Percentiles rank a stretch among this genome's conserved stretches.
These are phyloP conservation scores for Lippia alba DNA, from an alignment of 305 asterid species.

Conservation along the genomic window DNA sequence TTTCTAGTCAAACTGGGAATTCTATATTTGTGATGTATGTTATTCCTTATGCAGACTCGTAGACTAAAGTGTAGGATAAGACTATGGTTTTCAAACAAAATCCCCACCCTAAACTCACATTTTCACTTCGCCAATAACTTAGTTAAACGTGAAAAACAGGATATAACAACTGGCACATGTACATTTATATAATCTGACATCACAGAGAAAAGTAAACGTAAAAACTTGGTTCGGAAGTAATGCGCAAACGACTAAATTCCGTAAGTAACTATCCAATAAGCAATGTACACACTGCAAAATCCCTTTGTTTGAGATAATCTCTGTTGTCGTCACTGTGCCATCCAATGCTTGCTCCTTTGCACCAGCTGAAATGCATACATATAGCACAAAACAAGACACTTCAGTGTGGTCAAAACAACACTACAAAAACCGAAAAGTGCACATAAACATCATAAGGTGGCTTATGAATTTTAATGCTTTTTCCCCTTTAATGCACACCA, in stretches of 20 bases:
- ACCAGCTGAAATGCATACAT: slow-evolving; percentile 62
- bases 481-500: slow-evolving; percentile 2
- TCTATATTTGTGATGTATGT: background rate
- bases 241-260: background rate
- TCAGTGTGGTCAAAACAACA: background rate
- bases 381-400: slow-evolving; percentile 19
- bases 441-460: background rate
- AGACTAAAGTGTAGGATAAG: background rate
- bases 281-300: slow-evolving; percentile 63
- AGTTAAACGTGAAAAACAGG: background rate
- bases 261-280: slow-evolving; percentile 21
- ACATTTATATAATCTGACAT: background rate
- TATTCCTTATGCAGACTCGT: background rate
- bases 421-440: background rate
- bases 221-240: slow-evolving; percentile 21
- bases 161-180: background rate
- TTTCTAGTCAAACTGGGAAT: background rate
- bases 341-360: slow-evolving; percentile 90
- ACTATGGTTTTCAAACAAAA: background rate
- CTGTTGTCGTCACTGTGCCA: slow-evolving; percentile 97
- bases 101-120: background rate
- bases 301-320: slow-evolving; percentile 87
- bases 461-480: background rate
- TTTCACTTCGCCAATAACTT: slow-evolving; percentile 6
- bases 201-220: slow-evolving; percentile 11